Base-by-base conservation (phyloP, 2,329 filamentous ascomycete genomes). In the Acarospora socialis region DNA sequence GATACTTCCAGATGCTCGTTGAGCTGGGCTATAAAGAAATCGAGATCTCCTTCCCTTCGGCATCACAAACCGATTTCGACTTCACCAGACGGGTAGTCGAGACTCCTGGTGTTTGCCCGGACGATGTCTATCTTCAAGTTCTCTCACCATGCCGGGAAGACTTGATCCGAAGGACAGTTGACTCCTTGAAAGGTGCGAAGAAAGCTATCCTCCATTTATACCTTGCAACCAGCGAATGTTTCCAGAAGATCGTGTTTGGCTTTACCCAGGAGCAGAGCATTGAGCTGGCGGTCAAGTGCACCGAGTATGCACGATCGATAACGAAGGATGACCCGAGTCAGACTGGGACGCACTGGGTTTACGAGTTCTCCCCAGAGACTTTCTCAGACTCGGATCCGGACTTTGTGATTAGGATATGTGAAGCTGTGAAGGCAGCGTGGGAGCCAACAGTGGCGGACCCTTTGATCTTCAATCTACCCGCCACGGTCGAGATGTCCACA, bases 191-290 rank as follows among this genome's bases (percentile, higher is more conserved):
- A n/a, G 40, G 41, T 10, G 73, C 83, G 16, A 93, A 93, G 62
- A 94, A 92, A 56, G 90, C 82, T 33, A 80, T 95, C 43, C 68
- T 95, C 43, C 87, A 95, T 60, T 78, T 95, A 47, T 98, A 95
- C 61, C 76, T 98, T 30, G 87, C 90, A 29, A 94, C 90, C 5
- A 92, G 81, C 61, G 83, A 84, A 46, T 98, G 87, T 56, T 98
- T 98, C 68, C 81, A 86, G 40, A 71, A 76, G 38, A 76, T 95
- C 35, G 79, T 95, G 37, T 95, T 98, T 57, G 74, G 75, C 50
- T 90, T 84, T 70, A 70, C 75, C 36, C 77, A 92, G 53, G 75
- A 86, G 43, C 68, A 95, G 57, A 81, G 70, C 43, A 58, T 93
- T 35, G 81, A 77, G 43, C 67, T 92, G 47, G 87, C 90, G 2